phyloP scores from a whole-genome alignment of 2,329 filamentous ascomycete genomes.

The Aspergillus sclerotialis region DNA sequence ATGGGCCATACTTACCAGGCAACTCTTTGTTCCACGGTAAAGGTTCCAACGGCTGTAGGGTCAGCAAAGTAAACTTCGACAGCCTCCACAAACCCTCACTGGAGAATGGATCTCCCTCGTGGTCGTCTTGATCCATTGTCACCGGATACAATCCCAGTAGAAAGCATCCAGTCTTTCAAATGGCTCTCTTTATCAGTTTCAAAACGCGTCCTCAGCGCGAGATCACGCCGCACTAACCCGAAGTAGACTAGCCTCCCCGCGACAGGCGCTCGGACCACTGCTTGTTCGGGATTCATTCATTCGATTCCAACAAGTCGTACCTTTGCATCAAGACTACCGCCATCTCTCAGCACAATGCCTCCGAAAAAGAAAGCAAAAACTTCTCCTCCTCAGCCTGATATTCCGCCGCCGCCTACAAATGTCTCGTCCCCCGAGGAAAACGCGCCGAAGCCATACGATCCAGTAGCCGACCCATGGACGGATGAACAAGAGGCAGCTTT shows the following conservation, averaged over 20 bases:
- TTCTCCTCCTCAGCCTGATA: slow-evolving; percentile 21
- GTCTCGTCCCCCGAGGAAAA: no score
- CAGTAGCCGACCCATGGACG: slow-evolving; percentile 73
- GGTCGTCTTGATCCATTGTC: slow-evolving; percentile 21
- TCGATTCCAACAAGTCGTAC: slow-evolving; percentile 4
- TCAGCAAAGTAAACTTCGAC: slow-evolving; percentile 31
- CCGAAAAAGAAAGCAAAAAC: slow-evolving; percentile 58
- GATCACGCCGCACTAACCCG: slow-evolving; percentile 12
- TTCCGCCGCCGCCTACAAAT: no score
- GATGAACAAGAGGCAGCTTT: slow-evolving; percentile 91
- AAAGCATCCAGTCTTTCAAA: no score
- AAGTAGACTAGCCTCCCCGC: slow-evolving; percentile 7
- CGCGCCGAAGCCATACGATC: no score
- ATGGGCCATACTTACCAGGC: slow-evolving; percentile 20
- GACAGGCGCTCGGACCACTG: slow-evolving; percentile 18
- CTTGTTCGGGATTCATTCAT: slow-evolving; percentile 17
- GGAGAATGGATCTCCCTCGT: slow-evolving; percentile 25
- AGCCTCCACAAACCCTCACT: slow-evolving; percentile 30
- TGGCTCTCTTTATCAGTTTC: slow-evolving; percentile 2
- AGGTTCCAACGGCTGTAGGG: slow-evolving; percentile 29
- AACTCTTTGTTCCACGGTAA: slow-evolving; percentile 28
- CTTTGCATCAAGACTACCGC: background rate
- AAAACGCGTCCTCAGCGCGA: slow-evolving; percentile 17
- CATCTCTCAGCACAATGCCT: slow-evolving; percentile 23
- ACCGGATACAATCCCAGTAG: slow-evolving; percentile 3